These are phyloP conservation scores for Bifiguratus adelaidae DNA, from an alignment of 192 early-diverging fungal species.

Conservation along the genomic window DNA sequence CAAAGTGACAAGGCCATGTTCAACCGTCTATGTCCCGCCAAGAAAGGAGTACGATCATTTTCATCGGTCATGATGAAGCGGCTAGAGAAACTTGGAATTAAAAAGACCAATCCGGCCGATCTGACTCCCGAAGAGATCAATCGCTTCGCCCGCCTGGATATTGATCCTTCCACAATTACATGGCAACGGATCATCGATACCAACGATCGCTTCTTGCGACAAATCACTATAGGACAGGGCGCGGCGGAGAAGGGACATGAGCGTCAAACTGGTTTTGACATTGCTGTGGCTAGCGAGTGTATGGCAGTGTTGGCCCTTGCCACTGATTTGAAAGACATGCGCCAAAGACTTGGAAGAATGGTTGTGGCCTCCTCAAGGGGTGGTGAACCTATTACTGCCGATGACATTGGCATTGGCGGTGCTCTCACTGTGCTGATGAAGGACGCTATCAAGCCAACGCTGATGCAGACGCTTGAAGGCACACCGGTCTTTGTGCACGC, in stretches of 20 bases:
- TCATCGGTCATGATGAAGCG: constrained; percentile 81
- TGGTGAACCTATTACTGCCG: constrained; percentile 82
- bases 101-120: constrained; percentile 64
- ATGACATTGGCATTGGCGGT: constrained; percentile 93
- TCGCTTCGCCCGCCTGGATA: constrained; percentile 84
- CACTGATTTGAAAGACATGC: constrained; percentile 87
- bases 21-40: constrained; percentile 76
- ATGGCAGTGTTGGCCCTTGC: constrained; percentile 96
- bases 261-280: constrained; percentile 93
- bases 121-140: constrained; percentile 70
- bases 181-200: constrained; percentile 97
- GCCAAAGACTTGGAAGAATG: constrained; percentile 87
- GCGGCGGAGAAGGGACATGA: constrained; percentile 79
- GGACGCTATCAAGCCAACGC: constrained; percentile 95
- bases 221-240: constrained; percentile 82
- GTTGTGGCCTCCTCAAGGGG: constrained; percentile 79
- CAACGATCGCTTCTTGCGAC: constrained; percentile 92
- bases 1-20: constrained; percentile 71
- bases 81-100: constrained; percentile 65
- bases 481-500: constrained; percentile 98
- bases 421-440: constrained; percentile 96
- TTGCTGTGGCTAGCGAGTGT: constrained; percentile 94
- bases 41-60: constrained; percentile 78
- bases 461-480: constrained; percentile 99
- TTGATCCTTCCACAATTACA: constrained; percentile 88